phyloP scores from a whole-genome alignment of 73 alveolate genomes.

The Symbiodinium pilosum region DNA sequence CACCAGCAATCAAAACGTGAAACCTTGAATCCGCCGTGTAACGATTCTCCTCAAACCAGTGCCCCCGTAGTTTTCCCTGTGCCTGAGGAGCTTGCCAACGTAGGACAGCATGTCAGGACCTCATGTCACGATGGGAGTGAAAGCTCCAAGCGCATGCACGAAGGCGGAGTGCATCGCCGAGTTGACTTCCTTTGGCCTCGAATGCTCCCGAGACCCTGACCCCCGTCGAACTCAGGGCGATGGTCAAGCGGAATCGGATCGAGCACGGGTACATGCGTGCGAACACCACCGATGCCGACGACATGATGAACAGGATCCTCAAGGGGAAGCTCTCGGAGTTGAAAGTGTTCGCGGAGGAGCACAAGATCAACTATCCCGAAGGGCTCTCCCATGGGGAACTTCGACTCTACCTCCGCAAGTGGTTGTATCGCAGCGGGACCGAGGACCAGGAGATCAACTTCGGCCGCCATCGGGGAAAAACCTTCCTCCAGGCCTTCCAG shows the following conservation, averaged over 20 bases:
- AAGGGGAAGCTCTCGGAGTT: not conserved
- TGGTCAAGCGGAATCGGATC: conserved; percentile 15
- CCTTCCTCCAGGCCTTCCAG: not conserved
- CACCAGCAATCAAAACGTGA: too few species aligned
- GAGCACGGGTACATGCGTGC: not conserved
- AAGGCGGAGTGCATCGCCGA: conserved; percentile 1
- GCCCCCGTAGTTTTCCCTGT: too few species aligned
- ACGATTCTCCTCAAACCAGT: too few species aligned
- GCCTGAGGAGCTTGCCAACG: too few species aligned
- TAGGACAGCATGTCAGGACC: too few species aligned
- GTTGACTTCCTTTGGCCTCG: not conserved
- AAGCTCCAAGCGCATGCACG: not conserved
- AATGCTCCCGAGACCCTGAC: not conserved
- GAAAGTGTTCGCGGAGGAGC: not conserved
- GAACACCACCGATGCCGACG: not conserved
- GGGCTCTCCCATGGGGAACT: not conserved
- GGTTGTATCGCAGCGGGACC: not conserved
- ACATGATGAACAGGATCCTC: not conserved
- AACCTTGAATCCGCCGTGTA: too few species aligned
- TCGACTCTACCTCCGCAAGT: not conserved
- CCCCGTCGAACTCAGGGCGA: not conserved
- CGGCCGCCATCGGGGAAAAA: not conserved
- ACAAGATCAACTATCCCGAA: not conserved
- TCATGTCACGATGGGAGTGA: not conserved
- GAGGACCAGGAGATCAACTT: not conserved